phyloP scores from a whole-genome alignment of 305 asterid genomes.

The Fraxinus velutina region DNA sequence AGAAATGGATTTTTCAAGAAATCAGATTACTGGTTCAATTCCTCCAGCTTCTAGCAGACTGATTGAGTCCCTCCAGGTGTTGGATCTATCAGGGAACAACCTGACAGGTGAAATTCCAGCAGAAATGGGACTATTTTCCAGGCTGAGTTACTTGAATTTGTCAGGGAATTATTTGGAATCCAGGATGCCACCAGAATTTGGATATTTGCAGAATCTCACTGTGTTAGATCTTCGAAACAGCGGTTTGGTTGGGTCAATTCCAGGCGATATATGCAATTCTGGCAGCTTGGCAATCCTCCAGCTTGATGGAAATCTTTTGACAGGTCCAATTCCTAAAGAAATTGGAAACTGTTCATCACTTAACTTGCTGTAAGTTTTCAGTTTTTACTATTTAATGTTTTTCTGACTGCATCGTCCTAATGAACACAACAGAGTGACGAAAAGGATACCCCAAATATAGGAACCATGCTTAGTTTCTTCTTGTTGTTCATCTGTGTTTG shows the following conservation, averaged over 20 bases:
- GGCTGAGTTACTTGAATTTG: constrained; percentile 63
- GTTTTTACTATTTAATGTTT: not conserved
- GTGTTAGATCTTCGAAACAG: constrained; percentile 69
- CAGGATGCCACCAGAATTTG: constrained; percentile 69
- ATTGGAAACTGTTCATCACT: constrained; percentile 88
- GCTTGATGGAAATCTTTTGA: constrained; percentile 76
- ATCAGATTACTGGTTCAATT: constrained; percentile 52
- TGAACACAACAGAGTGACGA: not conserved
- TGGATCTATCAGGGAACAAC: constrained; percentile 73
- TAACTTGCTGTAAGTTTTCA: constrained; percentile 64
- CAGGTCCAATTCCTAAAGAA: constrained; percentile 69
- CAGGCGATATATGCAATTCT: constrained; percentile 75
- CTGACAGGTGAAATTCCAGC: constrained; percentile 69
- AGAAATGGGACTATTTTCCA: constrained; percentile 72
- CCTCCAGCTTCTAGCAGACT: constrained; percentile 60
- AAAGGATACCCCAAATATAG: not conserved
- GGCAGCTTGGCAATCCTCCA: constrained; percentile 83
- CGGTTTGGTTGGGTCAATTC: constrained; percentile 60
- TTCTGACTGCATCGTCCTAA: not conserved
- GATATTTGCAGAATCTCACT: constrained; percentile 61
- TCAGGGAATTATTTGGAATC: constrained; percentile 78
- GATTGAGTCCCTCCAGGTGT: constrained; percentile 46
- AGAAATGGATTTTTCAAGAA: constrained; percentile 70
- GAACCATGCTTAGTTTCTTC: not conserved
- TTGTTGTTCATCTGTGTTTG: not conserved